Evolutionary conservation across 2,329 filamentous ascomycete genomes (phyloP), one percentile per base, ranked within the genome.

Genomic region (Cryphonectria radicalis): DNA sequence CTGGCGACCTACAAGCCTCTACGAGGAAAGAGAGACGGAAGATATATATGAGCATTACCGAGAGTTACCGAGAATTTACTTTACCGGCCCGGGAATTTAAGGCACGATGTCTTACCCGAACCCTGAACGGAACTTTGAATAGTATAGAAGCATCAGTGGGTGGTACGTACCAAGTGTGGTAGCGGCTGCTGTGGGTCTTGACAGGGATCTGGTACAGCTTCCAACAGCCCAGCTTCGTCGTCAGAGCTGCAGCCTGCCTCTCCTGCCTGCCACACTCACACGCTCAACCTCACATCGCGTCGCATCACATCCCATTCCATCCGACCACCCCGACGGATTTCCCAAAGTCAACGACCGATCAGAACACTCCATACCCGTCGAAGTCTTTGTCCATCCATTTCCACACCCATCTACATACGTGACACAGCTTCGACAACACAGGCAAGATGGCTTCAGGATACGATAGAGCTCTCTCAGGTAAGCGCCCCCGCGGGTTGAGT

Each of bases 401-500:
- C 50, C 1, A 37, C 32, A 42, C 42, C 22, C 46, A 10, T n/a
- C 46, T 11, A 42, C n/a, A 8, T 19, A 40, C 43, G 42, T 42
- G 46, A 65, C 37, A 67, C 22, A 53, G 64, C 60, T 19, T 62
- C 62, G 63, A 43, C 60, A 43, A 37, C 66, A 67, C 67, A 63
- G 64, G 68, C 68, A 76, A 65, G 73, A 90, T 97, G 93, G 92
- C 94, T 83, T 97, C 95, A 79, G 95, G 95, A 84, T 99, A 99
- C 86, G 96, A 99, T 87, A 93, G 96, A 92, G 96, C 95, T 85
- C 91, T 98, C 83, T 98, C 95, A 85, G 95, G 95, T 98, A 91
- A 86, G 91, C 81, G 74, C 75, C 70, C 25, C 73, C 69, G 68
- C 60, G 42, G 67, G 62, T 46, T 70, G 65, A 66, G 17, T 55